These are phyloP conservation scores for Blepharisma undulans DNA, from an alignment of 169 alveolate genomes.

Conservation along the genomic window DNA sequence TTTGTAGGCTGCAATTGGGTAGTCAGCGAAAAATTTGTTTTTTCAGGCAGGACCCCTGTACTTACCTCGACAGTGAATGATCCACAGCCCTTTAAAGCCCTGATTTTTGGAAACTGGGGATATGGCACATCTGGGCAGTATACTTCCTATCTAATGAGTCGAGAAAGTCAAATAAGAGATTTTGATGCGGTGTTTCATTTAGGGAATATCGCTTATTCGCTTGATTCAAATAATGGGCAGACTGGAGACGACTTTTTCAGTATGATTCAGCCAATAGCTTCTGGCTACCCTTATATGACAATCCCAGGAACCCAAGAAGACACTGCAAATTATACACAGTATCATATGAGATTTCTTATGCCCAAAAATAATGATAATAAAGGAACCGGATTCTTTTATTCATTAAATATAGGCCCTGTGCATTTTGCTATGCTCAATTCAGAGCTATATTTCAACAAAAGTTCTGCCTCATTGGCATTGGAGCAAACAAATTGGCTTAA, in stretches of 20 bases:
- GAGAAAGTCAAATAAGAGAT: not conserved
- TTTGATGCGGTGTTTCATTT: conserved; percentile 6
- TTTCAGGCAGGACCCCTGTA: conserved; percentile 19
- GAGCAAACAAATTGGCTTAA: not conserved
- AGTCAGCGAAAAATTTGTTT: not conserved
- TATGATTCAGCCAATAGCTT: conserved; percentile 37
- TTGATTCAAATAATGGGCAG: not conserved
- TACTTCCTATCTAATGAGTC: not conserved
- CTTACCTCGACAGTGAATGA: not conserved
- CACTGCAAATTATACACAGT: not conserved
- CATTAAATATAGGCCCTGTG: conserved; percentile 35
- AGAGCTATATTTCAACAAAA: not conserved
- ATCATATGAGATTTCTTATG: conserved; percentile 6
- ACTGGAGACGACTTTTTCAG: conserved; percentile 2
- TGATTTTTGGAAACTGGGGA: conserved; percentile 32
- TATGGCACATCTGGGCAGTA: not conserved
- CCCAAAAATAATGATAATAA: conserved; percentile 15
- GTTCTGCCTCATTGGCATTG: not conserved
- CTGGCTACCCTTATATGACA: conserved; percentile 29
- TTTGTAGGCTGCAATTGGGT: not conserved
- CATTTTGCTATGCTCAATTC: conserved; percentile 8
- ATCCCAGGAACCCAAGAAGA: conserved; percentile 41
- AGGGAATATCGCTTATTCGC: conserved; percentile 32
- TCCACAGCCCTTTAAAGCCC: not conserved
- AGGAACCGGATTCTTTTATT: conserved; percentile 29